Percentiles rank a stretch among this genome's conserved stretches.
phyloP scores from a whole-genome alignment of 768 basidiomycete species.

The Thelephora aurantiotincta region DNA sequence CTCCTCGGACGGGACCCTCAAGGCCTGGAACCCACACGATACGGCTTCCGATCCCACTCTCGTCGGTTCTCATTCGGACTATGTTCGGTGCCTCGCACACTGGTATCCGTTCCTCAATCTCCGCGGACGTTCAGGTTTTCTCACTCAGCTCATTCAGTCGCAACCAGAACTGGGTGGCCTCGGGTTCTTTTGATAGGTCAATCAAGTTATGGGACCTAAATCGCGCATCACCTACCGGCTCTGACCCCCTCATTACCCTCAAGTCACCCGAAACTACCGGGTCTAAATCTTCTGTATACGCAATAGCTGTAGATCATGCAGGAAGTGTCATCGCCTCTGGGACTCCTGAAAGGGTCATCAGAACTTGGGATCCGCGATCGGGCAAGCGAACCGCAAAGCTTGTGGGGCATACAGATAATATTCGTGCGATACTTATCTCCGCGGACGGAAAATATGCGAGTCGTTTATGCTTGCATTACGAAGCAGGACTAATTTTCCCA shows the following conservation, averaged over 20 bases:
- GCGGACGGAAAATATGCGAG: conserved; percentile 86
- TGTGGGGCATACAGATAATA: conserved; percentile 96
- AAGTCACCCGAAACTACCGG: conserved; percentile 51
- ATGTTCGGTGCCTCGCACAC: conserved; percentile 67
- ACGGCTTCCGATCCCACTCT: conserved; percentile 42
- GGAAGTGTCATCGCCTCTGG: conserved; percentile 80
- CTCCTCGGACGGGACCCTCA: conserved; percentile 90
- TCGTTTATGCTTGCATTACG: conserved; percentile 6
- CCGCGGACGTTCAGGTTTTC: not conserved
- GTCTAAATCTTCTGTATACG: conserved; percentile 64
- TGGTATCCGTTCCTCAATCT: conserved; percentile 30
- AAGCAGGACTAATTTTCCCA: conserved; percentile 2
- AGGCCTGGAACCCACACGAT: conserved; percentile 85
- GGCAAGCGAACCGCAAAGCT: conserved; percentile 74
- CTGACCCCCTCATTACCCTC: conserved; percentile 48
- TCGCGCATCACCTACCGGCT: conserved; percentile 19
- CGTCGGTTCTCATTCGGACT: conserved; percentile 72
- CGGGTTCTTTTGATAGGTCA: conserved; percentile 88
- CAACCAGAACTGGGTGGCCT: conserved; percentile 78
- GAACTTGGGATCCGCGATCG: conserved; percentile 87
- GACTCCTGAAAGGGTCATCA: conserved; percentile 79
- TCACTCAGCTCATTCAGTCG: conserved; percentile 29
- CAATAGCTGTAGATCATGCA: conserved; percentile 63
- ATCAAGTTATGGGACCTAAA: conserved; percentile 90
- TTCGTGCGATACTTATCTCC: conserved; percentile 76